A percentile compares a stretch with the other conserved stretches of the same genome.
Evolutionary conservation across 2,329 filamentous ascomycete species (phyloP).

Genomic region (Colletotrichum tofieldiae): DNA sequence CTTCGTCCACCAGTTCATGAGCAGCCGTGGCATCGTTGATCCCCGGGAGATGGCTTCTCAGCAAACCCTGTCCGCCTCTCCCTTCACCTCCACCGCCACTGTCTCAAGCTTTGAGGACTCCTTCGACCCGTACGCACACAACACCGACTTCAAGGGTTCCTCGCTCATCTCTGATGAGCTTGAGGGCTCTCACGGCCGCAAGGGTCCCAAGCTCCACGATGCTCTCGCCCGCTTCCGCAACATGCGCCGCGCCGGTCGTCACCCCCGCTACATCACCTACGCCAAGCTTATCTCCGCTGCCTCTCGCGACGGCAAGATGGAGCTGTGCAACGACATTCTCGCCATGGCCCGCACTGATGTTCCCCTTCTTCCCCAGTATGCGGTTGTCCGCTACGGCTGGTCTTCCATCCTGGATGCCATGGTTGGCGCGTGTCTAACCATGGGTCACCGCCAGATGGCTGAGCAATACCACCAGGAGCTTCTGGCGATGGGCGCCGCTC

Average conservation of each 20-base stretch:
- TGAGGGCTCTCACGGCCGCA: slow-evolving; percentile 83
- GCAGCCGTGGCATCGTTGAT: slow-evolving; percentile 68
- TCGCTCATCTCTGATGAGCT: slow-evolving; percentile 91
- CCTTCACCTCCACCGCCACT: slow-evolving; percentile 69
- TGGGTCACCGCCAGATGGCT: slow-evolving; percentile 85
- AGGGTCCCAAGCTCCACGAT: slow-evolving; percentile 82
- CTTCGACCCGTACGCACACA: slow-evolving; percentile 91
- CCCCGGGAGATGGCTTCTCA: slow-evolving; percentile 68
- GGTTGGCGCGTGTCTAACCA: slow-evolving; percentile 90
- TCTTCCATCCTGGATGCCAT: slow-evolving; percentile 96
- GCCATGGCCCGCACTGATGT: slow-evolving; percentile 92
- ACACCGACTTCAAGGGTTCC: slow-evolving; percentile 94
- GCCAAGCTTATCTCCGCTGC: slow-evolving; percentile 94
- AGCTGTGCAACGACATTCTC: slow-evolving; percentile 87
- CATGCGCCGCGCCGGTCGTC: slow-evolving; percentile 91
- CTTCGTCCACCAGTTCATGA: slow-evolving; percentile 75
- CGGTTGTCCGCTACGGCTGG: slow-evolving; percentile 94
- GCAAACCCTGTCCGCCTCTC: slow-evolving; percentile 57
- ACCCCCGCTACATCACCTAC: slow-evolving; percentile 96
- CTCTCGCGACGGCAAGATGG: slow-evolving; percentile 86
- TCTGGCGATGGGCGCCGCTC: slow-evolving; percentile 89
- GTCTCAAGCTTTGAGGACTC: slow-evolving; percentile 81
- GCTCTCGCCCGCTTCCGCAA: slow-evolving; percentile 89
- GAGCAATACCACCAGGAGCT: slow-evolving; percentile 93
- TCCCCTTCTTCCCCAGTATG: slow-evolving; percentile 86